These are phyloP conservation scores for Scutellaria barbata DNA, from an alignment of 257 asterid genomes.

Conservation along the genomic window DNA sequence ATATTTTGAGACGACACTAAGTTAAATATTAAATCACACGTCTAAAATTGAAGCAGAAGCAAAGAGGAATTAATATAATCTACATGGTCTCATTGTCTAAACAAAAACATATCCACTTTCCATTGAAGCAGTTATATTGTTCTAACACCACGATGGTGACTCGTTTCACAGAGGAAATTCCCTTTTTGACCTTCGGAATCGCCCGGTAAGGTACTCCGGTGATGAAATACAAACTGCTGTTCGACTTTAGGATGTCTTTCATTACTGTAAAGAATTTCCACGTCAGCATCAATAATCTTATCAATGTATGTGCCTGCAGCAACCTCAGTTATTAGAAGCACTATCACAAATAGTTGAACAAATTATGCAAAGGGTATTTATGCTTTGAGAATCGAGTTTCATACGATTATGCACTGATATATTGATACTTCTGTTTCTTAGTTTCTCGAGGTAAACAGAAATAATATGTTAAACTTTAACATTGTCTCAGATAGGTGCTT, in stretches of 20 bases:
- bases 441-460: neutral
- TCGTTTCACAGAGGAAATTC: conserved; percentile 13
- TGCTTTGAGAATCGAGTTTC: neutral
- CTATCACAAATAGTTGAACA: neutral
- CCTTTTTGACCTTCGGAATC: conserved; percentile 14
- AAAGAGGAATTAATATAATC: neutral
- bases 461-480: neutral
- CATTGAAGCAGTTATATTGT: conserved; percentile 14
- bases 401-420: neutral
- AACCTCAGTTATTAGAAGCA: conserved; percentile 27
- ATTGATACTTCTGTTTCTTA: neutral
- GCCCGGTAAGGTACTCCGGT: neutral
- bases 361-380: neutral
- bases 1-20: too few species aligned
- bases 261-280: conserved; percentile 1
- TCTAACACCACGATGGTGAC: neutral
- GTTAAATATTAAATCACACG: neutral
- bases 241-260: neutral
- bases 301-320: neutral
- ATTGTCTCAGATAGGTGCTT: neutral
- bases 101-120: conserved; percentile 14
- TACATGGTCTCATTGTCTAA: neutral
- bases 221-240: neutral
- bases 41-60: neutral
- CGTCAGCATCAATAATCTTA: conserved; percentile 8